A percentile compares a stretch with the other conserved stretches of the same genome.
Conservation (phyloP, 1,139 yeast genomes). For the Taiozyma sp. region DNA sequence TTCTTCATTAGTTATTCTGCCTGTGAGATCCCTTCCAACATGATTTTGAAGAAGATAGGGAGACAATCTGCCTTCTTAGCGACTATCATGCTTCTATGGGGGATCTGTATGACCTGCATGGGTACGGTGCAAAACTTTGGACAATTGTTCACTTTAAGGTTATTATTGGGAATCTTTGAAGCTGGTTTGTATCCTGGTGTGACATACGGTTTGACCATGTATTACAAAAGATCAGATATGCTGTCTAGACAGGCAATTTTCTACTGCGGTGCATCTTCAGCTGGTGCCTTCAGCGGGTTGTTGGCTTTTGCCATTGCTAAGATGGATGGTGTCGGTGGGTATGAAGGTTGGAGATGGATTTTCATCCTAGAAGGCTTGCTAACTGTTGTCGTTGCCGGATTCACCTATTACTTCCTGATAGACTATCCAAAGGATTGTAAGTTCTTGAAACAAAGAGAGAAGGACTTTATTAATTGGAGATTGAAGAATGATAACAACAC, state of each 20-base stretch:
- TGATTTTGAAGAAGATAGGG: conserved; percentile 33
- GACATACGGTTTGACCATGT: conserved; percentile 38
- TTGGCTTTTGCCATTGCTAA: conserved; percentile 35
- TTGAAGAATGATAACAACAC: conserved; percentile 29
- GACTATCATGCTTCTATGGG: conserved; percentile 48
- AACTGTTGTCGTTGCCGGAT: conserved; percentile 44
- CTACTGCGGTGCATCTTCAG: conserved; percentile 45
- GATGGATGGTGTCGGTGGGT: conserved; percentile 32
- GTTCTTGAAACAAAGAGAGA: conserved; percentile 44
- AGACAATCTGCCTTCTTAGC: conserved; percentile 43
- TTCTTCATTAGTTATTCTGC: conserved; percentile 53
- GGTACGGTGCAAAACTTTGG: conserved; percentile 37
- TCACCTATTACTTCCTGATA: conserved; percentile 44
- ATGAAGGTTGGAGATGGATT: conserved; percentile 55
- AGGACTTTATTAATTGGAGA: conserved; percentile 40
- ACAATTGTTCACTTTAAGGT: conserved; percentile 43
- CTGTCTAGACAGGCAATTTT: conserved; percentile 44
- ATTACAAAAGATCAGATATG: conserved; percentile 45
- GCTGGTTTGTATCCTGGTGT: conserved; percentile 53
- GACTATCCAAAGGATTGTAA: conserved; percentile 44
- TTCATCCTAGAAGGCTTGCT: conserved; percentile 53
- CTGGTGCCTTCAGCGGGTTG: conserved; percentile 50
- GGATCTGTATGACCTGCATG: conserved; percentile 42
- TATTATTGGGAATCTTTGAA: conserved; percentile 52
- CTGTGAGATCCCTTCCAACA: conserved; percentile 50